Evolutionary conservation across 1,139 yeast species (phyloP).

Genomic region (Suhomyces wounanorum): DNA sequence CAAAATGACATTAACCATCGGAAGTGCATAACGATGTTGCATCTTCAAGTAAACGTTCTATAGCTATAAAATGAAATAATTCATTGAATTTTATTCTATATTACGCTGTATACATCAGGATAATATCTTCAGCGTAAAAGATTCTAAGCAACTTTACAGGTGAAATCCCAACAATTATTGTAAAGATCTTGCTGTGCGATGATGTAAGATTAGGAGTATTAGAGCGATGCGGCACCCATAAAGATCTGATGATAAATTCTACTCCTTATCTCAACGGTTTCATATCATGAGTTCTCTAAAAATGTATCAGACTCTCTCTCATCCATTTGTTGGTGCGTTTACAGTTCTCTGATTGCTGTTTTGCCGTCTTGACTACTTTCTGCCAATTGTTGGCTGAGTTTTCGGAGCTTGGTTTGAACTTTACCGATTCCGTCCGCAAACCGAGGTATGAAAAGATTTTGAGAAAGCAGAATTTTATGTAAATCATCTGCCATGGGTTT

Average conservation of each 20-base stretch:
- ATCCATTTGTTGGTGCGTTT: too few relatives aligned
- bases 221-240: background rate
- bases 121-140: too few relatives aligned
- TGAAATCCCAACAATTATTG: background rate
- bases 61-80: too few relatives aligned
- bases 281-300: too few relatives aligned
- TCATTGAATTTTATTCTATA: too few relatives aligned
- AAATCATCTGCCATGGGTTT: slow-evolving; percentile 15
- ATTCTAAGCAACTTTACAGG: background rate
- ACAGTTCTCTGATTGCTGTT: too few relatives aligned
- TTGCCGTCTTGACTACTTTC: background rate
- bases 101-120: too few relatives aligned
- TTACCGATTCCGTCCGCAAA: background rate
- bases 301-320: too few relatives aligned
- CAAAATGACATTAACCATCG: background rate
- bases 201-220: background rate
- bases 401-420: background rate
- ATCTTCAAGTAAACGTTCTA: too few relatives aligned
- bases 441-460: background rate
- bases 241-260: background rate
- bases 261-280: too few relatives aligned
- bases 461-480: background rate
- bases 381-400: background rate
- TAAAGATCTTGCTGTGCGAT: background rate
- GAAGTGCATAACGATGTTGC: too few relatives aligned